Percentiles rank a stretch among this genome's conserved stretches.
These are phyloP conservation scores for Nyssa sinensis DNA, from an alignment of 148 eudicot species.

Conservation along the genomic window DNA sequence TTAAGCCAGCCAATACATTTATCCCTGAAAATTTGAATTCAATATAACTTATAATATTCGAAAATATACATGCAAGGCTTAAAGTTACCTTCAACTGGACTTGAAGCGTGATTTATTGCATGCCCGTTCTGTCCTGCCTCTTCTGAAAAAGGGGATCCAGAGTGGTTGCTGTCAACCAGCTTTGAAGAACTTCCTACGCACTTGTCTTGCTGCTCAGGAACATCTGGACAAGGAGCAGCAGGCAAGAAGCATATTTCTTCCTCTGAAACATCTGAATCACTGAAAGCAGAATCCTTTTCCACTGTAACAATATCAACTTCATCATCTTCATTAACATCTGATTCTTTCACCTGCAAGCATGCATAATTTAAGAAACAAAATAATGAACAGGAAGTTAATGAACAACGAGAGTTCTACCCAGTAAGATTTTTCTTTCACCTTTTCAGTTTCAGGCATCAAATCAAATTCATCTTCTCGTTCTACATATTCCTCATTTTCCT, in stretches of 20 bases:
- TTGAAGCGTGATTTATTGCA: conserved; percentile 52
- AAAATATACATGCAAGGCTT: conserved; percentile 3
- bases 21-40: not conserved
- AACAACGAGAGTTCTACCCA: conserved; percentile 11
- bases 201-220: conserved; percentile 56
- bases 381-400: too few species aligned
- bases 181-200: conserved; percentile 49
- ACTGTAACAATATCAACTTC: conserved; percentile 79
- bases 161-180: conserved; percentile 48
- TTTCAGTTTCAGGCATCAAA: conserved; percentile 75
- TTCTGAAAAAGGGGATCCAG: conserved; percentile 74
- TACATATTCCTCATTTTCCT: conserved; percentile 97
- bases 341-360: conserved; percentile 67
- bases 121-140: conserved; percentile 64
- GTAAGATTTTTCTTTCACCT: conserved; percentile 38
- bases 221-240: conserved; percentile 69
- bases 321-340: conserved; percentile 69
- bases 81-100: conserved; percentile 62
- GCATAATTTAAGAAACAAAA: not conserved
- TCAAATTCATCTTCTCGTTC: conserved; percentile 98
- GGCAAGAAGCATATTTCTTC: conserved; percentile 85
- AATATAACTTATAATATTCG: not conserved
- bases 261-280: conserved; percentile 88
- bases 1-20: not conserved
- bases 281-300: conserved; percentile 72